Percentiles rank a stretch among this genome's conserved stretches.
These are phyloP conservation scores for Pichiaceae sp. DNA, from an alignment of 1,139 yeast species.

Conservation along the genomic window DNA sequence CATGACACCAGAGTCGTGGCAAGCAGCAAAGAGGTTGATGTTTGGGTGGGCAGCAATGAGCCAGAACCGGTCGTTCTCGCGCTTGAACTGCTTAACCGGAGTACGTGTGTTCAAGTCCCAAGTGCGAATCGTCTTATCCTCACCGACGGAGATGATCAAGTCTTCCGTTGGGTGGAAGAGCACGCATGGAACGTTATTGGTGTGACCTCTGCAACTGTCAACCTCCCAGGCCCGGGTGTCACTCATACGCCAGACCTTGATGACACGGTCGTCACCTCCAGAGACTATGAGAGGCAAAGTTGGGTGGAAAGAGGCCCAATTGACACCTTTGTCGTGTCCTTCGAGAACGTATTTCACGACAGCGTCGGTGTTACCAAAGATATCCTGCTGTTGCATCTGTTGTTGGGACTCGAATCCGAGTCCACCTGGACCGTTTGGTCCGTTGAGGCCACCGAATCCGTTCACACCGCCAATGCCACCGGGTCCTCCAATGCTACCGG, in stretches of 20 bases:
- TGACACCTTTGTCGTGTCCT: constrained; percentile 98
- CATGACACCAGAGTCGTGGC: constrained; percentile 97
- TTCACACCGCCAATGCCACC: constrained; percentile 25
- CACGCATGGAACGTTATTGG: constrained; percentile 84
- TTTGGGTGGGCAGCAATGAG: constrained; percentile 80
- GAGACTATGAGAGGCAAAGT: constrained; percentile 91
- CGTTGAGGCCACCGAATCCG: constrained; percentile 1
- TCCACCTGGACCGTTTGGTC: constrained; percentile 36
- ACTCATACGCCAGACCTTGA: constrained; percentile 96
- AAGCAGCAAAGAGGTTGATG: constrained; percentile 89
- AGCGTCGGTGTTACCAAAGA: constrained; percentile 90
- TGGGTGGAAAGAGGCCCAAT: constrained; percentile 98
- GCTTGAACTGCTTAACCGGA: constrained; percentile 88
- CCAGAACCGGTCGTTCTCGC: constrained; percentile 96
- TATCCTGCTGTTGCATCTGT: constrained; percentile 77
- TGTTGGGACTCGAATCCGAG: constrained; percentile 30
- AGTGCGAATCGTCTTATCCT: constrained; percentile 93
- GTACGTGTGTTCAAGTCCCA: constrained; percentile 96
- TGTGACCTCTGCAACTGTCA: constrained; percentile 96
- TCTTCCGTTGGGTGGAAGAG: constrained; percentile 93
- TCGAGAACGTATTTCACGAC: constrained; percentile 93
- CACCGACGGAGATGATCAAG: constrained; percentile 85
- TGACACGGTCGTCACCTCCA: constrained; percentile 93
- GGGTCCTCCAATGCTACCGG: constrained; percentile 20
- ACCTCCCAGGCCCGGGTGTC: constrained; percentile 99